Evolutionary conservation across 2,329 filamentous ascomycete genomes (phyloP).

Genomic region (Cordyceps farinosa): DNA sequence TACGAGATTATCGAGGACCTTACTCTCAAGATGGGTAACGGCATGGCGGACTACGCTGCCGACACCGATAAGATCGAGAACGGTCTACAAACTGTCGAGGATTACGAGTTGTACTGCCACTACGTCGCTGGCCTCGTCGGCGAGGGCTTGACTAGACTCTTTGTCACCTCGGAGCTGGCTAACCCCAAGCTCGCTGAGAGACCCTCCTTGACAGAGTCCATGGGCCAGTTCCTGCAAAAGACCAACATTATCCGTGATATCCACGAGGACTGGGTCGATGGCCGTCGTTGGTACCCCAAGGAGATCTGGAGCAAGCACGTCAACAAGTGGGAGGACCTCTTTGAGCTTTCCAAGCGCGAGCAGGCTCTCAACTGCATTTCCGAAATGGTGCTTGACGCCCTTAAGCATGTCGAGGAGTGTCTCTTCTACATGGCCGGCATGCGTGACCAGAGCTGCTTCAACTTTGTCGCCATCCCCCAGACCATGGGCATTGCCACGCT

Average conservation of each 20-base stretch:
- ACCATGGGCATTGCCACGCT: slow-evolving; percentile 95
- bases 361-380: slow-evolving; percentile 81
- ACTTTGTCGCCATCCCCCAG: slow-evolving; percentile 97
- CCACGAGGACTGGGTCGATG: slow-evolving; percentile 82
- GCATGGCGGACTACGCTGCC: slow-evolving; percentile 93
- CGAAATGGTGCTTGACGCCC: slow-evolving; percentile 88
- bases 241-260: slow-evolving; percentile 98
- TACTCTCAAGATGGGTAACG: slow-evolving; percentile 90
- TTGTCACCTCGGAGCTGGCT: slow-evolving; percentile 81
- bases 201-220: slow-evolving; percentile 81
- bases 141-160: slow-evolving; percentile 85
- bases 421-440: slow-evolving; percentile 97
- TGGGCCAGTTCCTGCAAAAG: slow-evolving; percentile 97
- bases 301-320: slow-evolving; percentile 98
- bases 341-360: slow-evolving; percentile 73
- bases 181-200: slow-evolving; percentile 79
- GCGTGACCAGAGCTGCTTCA: slow-evolving; percentile 95
- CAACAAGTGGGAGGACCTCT: slow-evolving; percentile 82
- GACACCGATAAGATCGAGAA: slow-evolving; percentile 78
- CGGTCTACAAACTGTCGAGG: slow-evolving; percentile 76
- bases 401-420: slow-evolving; percentile 85
- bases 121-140: slow-evolving; percentile 99
- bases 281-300: slow-evolving; percentile 88
- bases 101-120: slow-evolving; percentile 96
- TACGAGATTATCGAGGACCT: slow-evolving; percentile 87